Evolutionary conservation across 805 yeast genomes (phyloP).

Genomic region (Ascoidea tarda): DNA sequence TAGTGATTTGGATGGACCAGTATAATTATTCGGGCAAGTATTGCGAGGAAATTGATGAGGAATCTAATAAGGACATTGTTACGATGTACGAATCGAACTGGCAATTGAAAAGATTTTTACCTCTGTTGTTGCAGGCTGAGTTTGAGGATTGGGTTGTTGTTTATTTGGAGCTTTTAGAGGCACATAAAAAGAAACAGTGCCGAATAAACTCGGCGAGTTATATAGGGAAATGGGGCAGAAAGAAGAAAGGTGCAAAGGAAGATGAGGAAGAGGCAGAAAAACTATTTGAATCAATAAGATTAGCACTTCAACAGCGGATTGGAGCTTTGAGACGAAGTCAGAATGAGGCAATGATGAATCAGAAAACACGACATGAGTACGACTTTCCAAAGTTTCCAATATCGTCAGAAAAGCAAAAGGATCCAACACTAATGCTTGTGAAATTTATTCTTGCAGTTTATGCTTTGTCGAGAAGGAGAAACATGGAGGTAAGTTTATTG

Average conservation of each 20-base stretch:
- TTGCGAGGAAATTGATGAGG: slow-evolving; percentile 22
- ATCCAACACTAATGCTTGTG: slow-evolving; percentile 70
- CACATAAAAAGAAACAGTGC: slow-evolving; percentile 27
- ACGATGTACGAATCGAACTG: slow-evolving; percentile 40
- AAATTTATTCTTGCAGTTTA: slow-evolving; percentile 65
- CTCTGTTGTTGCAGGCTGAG: slow-evolving; percentile 62
- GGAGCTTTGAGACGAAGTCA: slow-evolving; percentile 54
- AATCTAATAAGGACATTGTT: slow-evolving; percentile 21
- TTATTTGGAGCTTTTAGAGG: slow-evolving; percentile 56
- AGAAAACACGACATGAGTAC: slow-evolving; percentile 50
- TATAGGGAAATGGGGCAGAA: slow-evolving; percentile 21
- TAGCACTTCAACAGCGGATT: slow-evolving; percentile 52
- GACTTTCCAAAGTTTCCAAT: slow-evolving; percentile 72
- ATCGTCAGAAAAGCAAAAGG: slow-evolving; percentile 37
- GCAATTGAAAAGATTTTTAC: slow-evolving; percentile 68
- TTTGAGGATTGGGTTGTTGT: slow-evolving; percentile 79
- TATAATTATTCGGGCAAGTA: slow-evolving; percentile 71
- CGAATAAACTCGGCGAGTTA: slow-evolving; percentile 11
- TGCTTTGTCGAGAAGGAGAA: slow-evolving; percentile 46
- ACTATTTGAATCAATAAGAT: slow-evolving; percentile 28
- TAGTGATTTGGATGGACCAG: slow-evolving; percentile 91
- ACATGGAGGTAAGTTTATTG: slow-evolving; percentile 59
- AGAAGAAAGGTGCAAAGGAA: slow-evolving; percentile 19
- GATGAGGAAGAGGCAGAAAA: slow-evolving; percentile 24
- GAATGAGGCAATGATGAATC: slow-evolving; percentile 55